Percentiles rank a stretch among this genome's conserved stretches.
phyloP scores from a whole-genome alignment of 2,329 filamentous ascomycete genomes.

The Fusarium chlamydosporum region DNA sequence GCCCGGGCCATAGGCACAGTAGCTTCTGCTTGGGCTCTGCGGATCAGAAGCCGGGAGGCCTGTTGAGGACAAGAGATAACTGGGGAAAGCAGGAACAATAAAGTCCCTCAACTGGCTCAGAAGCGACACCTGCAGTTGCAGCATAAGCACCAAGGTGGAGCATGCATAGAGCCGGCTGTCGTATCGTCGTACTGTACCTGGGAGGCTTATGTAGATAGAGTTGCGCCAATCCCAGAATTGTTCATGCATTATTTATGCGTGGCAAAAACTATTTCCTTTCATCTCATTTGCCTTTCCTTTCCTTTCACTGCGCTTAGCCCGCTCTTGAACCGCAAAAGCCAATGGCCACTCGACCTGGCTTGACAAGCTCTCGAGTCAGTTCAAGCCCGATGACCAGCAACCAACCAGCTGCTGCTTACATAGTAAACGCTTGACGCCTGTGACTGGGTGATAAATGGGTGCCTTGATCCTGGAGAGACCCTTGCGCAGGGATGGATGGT shows the following conservation, averaged over 20 bases:
- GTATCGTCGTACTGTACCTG: conserved; percentile 20
- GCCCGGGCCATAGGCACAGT: conserved; percentile 22
- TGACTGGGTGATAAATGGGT: conserved; percentile 14
- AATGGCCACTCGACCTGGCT: conserved; percentile 37
- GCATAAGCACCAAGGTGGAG: conserved; percentile 19
- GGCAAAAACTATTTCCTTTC: conserved; percentile 8
- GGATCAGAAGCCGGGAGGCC: conserved; percentile 21
- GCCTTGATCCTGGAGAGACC: conserved; percentile 28
- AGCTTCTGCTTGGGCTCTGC: conserved; percentile 17
- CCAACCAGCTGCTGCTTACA: conserved; percentile 21
- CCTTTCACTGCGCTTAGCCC: conserved; percentile 24
- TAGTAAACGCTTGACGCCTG: conserved; percentile 36
- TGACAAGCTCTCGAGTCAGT: conserved; percentile 36
- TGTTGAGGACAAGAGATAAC: neutral
- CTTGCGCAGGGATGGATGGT: conserved; percentile 27
- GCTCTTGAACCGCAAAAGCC: conserved; percentile 33
- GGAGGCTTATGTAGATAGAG: conserved; percentile 34
- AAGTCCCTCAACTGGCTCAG: conserved; percentile 42
- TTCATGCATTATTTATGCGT: conserved; percentile 18
- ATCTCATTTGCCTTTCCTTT: neutral
- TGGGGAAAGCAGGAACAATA: conserved; percentile 20
- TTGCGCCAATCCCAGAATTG: conserved; percentile 26
- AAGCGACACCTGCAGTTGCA: neutral
- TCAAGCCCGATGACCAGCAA: conserved; percentile 21
- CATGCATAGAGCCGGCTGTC: conserved; percentile 12